These are phyloP conservation scores for Phytophthora aleatoria DNA, from an alignment of 352 stramenopile species.

Conservation along the genomic window DNA sequence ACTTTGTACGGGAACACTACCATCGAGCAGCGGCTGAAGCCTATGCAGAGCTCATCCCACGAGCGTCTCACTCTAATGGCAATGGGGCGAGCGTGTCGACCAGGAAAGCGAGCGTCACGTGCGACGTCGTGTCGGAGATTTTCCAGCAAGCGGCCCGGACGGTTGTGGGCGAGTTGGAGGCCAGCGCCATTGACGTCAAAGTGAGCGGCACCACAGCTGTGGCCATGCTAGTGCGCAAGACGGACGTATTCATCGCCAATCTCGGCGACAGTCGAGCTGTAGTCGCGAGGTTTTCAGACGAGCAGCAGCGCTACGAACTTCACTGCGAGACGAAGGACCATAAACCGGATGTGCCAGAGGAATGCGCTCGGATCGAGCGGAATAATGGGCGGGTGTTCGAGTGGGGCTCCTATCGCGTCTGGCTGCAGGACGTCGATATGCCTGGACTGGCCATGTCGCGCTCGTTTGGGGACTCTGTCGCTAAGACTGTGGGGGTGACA, in stretches of 20 bases:
- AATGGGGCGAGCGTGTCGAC: not conserved
- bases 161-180: constrained; percentile 48
- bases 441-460: constrained; percentile 86
- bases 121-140: constrained; percentile 50
- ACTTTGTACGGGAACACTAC: constrained; percentile 76
- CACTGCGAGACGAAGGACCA: constrained; percentile 78
- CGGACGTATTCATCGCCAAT: constrained; percentile 74
- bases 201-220: constrained; percentile 82
- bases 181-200: constrained; percentile 68
- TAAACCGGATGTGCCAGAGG: constrained; percentile 74
- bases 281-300: constrained; percentile 45
- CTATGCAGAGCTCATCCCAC: constrained; percentile 41
- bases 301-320: constrained; percentile 46
- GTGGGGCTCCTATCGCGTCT: constrained; percentile 79
- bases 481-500: constrained; percentile 80
- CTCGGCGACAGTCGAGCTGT: constrained; percentile 77
- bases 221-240: constrained; percentile 58
- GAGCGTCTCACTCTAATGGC: not conserved
- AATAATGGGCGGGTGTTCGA: constrained; percentile 84
- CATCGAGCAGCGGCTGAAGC: constrained; percentile 50
- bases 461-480: constrained; percentile 79
- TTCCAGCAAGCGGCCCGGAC: constrained; percentile 53
- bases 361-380: constrained; percentile 69
- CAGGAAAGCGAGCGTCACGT: constrained; percentile 34
- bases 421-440: constrained; percentile 87